Evolutionary conservation across 2,329 filamentous ascomycete species (phyloP).

Genomic region (Emmonsiellopsis sp.): DNA sequence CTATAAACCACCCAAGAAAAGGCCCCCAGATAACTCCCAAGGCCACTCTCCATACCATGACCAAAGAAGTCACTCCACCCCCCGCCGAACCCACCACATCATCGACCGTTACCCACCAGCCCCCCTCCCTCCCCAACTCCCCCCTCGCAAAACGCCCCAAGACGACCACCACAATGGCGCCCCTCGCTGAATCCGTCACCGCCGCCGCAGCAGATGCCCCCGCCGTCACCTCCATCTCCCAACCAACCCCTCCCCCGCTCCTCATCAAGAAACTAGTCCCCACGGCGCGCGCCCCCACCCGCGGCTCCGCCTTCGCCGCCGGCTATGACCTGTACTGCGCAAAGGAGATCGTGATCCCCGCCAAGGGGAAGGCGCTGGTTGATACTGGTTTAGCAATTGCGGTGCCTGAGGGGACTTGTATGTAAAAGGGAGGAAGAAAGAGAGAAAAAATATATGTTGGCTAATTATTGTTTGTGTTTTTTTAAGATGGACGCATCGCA

Average conservation of each 20-base stretch:
- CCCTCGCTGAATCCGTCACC: conserved; percentile 15
- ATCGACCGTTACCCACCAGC: conserved; percentile 25
- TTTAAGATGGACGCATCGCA: conserved; percentile 72
- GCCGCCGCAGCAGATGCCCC: conserved; percentile 15
- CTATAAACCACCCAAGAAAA: not conserved
- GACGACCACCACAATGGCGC: conserved; percentile 25
- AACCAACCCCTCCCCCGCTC: conserved; percentile 48
- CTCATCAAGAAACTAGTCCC: conserved; percentile 81
- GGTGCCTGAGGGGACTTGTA: conserved; percentile 83
- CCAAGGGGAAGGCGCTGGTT: conserved; percentile 74
- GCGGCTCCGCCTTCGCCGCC: conserved; percentile 80
- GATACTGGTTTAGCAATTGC: conserved; percentile 88
- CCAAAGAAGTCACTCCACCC: conserved; percentile 34
- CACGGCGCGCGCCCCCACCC: conserved; percentile 71
- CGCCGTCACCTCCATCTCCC: conserved; percentile 28
- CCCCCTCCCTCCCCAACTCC: conserved; percentile 56
- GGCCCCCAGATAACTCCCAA: not conserved
- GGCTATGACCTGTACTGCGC: conserved; percentile 89
- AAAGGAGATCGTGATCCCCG: conserved; percentile 63
- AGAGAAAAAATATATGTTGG: not conserved
- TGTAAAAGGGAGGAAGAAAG: conserved; percentile 22
- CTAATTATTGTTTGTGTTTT: not conserved
- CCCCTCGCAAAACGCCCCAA: conserved; percentile 75
- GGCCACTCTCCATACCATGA: conserved; percentile 24
- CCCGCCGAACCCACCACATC: conserved; percentile 16